phyloP scores from a whole-genome alignment of 2,329 filamentous ascomycete genomes.

The Botryotinia globosa region DNA sequence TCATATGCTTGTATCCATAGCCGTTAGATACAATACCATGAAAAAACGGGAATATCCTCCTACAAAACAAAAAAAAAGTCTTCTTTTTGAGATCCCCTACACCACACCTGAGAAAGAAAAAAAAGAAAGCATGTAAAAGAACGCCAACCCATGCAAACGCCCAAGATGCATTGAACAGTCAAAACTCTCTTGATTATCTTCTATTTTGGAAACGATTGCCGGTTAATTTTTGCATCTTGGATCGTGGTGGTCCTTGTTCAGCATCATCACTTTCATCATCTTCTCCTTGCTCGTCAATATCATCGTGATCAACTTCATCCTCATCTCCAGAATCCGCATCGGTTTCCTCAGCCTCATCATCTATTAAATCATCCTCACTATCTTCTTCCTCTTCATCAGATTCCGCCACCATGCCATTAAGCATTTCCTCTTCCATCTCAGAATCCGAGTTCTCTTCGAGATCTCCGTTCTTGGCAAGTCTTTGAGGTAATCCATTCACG shows the following conservation, averaged over 20 bases:
- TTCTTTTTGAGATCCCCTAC: slow-evolving; percentile 2
- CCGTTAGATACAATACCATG: neutral
- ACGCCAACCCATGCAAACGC: slow-evolving; percentile 35
- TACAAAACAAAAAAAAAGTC: neutral
- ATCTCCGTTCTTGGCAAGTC: slow-evolving; percentile 27
- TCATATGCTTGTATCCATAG: neutral
- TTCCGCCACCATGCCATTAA: slow-evolving; percentile 47
- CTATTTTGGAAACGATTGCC: slow-evolving; percentile 15
- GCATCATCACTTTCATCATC: slow-evolving; percentile 45
- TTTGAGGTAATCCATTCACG: slow-evolving; percentile 43
- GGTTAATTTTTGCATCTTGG: slow-evolving; percentile 33
- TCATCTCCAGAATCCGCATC: slow-evolving; percentile 41
- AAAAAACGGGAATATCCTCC: neutral
- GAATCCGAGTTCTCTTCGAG: slow-evolving; percentile 32
- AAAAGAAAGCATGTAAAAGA: slow-evolving; percentile 5
- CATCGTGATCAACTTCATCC: slow-evolving; percentile 47
- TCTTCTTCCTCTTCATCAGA: slow-evolving; percentile 48
- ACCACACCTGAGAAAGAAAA: neutral
- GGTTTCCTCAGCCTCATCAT: slow-evolving; percentile 51
- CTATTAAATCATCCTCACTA: slow-evolving; percentile 45
- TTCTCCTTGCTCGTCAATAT: slow-evolving; percentile 44
- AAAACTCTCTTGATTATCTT: slow-evolving; percentile 25
- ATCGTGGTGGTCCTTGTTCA: slow-evolving; percentile 30
- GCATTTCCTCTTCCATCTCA: slow-evolving; percentile 40
- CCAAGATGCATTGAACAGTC: slow-evolving; percentile 7